Percentiles rank a stretch among this genome's conserved stretches.
Conservation (phyloP, 768 basidiomycete species). For the Trametes maxima region DNA sequence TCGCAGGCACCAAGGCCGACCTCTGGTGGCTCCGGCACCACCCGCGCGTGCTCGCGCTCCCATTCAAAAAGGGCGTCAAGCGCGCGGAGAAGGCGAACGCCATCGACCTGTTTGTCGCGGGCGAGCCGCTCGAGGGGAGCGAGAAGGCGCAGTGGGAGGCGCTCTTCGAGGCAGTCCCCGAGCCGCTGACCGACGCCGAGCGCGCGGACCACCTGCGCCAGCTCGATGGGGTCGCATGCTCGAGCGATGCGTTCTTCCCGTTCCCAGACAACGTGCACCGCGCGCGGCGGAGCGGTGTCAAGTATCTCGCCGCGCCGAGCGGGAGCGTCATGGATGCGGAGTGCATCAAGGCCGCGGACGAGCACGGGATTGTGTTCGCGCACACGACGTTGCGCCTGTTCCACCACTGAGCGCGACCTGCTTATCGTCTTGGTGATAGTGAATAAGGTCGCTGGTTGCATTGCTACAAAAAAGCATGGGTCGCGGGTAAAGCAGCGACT, state of each 20-base stretch:
- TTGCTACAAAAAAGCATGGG: not conserved
- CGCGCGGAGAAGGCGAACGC: constrained; percentile 98
- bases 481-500: no score
- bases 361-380: constrained; percentile 87
- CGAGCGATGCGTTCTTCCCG: constrained; percentile 99
- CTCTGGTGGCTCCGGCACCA: constrained; percentile 99
- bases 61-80: constrained; percentile 98
- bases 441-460: not conserved
- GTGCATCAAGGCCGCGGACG: constrained; percentile 95
- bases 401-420: constrained; percentile 64
- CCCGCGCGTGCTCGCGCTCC: constrained; percentile 86
- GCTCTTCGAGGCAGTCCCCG: constrained; percentile 75
- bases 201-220: constrained; percentile 71
- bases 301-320: constrained; percentile 86
- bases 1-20: constrained; percentile 98
- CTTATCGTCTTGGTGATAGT: not conserved
- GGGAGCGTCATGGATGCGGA: constrained; percentile 98
- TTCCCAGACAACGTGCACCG: constrained; percentile 98
- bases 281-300: constrained; percentile 88
- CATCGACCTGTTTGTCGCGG: constrained; percentile 93
- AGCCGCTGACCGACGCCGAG: constrained; percentile 67
- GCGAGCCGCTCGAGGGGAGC: constrained; percentile 84
- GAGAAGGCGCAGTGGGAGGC: constrained; percentile 92
- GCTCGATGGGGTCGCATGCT: constrained; percentile 87
- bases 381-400: constrained; percentile 89